These are phyloP conservation scores for Claviceps digitariae DNA, from an alignment of 2,329 filamentous ascomycete genomes.

Conservation along the genomic window DNA sequence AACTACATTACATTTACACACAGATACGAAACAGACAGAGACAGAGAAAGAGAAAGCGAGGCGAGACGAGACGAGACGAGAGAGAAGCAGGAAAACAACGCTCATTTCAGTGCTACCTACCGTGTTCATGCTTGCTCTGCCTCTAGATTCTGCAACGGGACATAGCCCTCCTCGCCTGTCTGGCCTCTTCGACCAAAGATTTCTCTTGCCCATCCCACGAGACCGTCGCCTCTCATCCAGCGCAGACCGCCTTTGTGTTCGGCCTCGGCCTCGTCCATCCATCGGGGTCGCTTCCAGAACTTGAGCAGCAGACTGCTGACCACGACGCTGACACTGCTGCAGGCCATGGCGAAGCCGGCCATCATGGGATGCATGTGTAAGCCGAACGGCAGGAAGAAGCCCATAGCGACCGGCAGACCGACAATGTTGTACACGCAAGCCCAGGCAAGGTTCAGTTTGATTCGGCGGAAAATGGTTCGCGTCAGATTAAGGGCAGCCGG, in stretches of 20 bases:
- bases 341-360: conserved; percentile 87
- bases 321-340: conserved; percentile 81
- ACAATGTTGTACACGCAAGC: conserved; percentile 86
- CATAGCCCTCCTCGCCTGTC: conserved; percentile 42
- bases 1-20: too few species aligned
- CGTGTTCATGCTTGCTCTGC: conserved; percentile 6
- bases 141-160: conserved; percentile 43
- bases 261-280: conserved; percentile 65
- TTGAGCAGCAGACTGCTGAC: conserved; percentile 71
- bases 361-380: conserved; percentile 85
- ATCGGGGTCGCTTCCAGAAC: conserved; percentile 70
- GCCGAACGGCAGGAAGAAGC: conserved; percentile 81
- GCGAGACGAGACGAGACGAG: too few species aligned
- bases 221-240: conserved; percentile 28
- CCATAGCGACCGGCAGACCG: conserved; percentile 93
- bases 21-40: too few species aligned
- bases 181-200: conserved; percentile 23
- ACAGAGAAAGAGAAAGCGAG: not conserved
- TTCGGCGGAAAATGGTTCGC: conserved; percentile 74
- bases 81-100: not conserved
- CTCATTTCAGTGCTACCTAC: not conserved
- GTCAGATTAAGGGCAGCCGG: conserved; percentile 73
- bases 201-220: conserved; percentile 30
- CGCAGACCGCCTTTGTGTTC: conserved; percentile 40
- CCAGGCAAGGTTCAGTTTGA: conserved; percentile 88